Percentiles rank a stretch among this genome's conserved stretches.
Conservation (phyloP, 176 grass and related monocot genomes). For the Aegilops tauschii region DNA sequence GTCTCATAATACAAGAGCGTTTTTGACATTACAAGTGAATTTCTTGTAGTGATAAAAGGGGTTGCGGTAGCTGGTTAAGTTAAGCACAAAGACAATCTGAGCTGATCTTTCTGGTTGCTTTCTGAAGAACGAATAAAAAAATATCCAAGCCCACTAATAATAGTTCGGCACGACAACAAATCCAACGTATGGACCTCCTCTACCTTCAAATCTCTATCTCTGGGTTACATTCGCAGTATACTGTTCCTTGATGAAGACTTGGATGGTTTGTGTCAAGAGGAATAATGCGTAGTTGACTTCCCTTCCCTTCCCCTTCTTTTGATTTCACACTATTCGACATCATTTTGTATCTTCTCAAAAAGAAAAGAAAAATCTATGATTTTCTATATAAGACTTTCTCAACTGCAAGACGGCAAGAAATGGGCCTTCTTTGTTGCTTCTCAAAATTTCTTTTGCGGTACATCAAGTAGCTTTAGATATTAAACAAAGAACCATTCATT, state of each 20-base stretch:
- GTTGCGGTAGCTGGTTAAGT: not conserved
- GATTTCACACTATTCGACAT: not conserved
- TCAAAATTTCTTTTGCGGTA: not conserved
- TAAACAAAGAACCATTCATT: not conserved
- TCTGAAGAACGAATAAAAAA: not conserved
- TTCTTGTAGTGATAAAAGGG: too few species aligned
- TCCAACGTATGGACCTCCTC: not conserved
- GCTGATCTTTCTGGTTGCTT: not conserved
- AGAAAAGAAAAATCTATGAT: not conserved
- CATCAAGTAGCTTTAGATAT: not conserved
- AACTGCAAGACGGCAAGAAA: slow-evolving; percentile 12
- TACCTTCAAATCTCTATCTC: not conserved
- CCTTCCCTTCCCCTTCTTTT: not conserved
- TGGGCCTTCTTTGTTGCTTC: slow-evolving; percentile 1
- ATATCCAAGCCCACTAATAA: not conserved
- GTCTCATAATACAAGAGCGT: too few species aligned
- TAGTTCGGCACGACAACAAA: not conserved
- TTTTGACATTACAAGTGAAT: too few species aligned
- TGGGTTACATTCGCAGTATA: not conserved
- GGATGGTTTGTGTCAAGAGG: slow-evolving; percentile 1
- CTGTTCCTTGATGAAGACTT: not conserved
- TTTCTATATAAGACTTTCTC: not conserved
- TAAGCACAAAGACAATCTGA: not conserved
- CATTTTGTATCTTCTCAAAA: not conserved
- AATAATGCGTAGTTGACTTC: slow-evolving; percentile 28